Conservation (phyloP, 2,329 filamentous ascomycete genomes). For the Beauveria brongniartii region DNA sequence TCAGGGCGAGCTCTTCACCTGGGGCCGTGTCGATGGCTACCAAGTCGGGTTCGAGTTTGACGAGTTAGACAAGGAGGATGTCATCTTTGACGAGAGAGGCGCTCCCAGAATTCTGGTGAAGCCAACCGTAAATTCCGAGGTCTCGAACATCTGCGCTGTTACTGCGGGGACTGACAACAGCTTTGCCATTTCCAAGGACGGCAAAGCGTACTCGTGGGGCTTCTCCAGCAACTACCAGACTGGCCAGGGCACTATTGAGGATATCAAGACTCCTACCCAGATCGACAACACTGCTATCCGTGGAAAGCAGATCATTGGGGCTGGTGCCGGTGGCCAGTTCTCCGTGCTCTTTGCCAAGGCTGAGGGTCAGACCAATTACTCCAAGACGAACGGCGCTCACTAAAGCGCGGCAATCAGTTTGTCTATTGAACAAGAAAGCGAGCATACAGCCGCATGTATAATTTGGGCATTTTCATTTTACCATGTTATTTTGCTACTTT, state of each 20-base stretch:
- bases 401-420: constrained; percentile 1
- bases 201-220: constrained; percentile 71
- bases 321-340: constrained; percentile 85
- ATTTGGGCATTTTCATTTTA: constrained; percentile 2
- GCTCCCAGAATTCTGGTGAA: constrained; percentile 56
- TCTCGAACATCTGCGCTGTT: constrained; percentile 46
- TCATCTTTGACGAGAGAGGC: constrained; percentile 55
- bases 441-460: constrained; percentile 1
- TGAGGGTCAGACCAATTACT: constrained; percentile 17
- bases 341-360: constrained; percentile 50
- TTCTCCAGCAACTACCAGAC: constrained; percentile 76
- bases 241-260: constrained; percentile 68
- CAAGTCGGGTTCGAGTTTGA: constrained; percentile 50
- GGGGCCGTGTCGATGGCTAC: constrained; percentile 48
- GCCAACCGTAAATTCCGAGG: constrained; percentile 30
- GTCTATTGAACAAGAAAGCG: neutral
- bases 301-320: constrained; percentile 65
- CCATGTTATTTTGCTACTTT: neutral
- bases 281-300: constrained; percentile 81
- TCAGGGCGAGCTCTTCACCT: constrained; percentile 49
- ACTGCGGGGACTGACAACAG: constrained; percentile 65
- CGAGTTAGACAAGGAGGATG: constrained; percentile 37
- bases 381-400: constrained; percentile 22
- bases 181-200: constrained; percentile 61
- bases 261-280: constrained; percentile 66